Percentiles rank a stretch among this genome's conserved stretches.
Evolutionary conservation across 1,284 basidiomycete genomes (phyloP).

Genomic region (Butyriboletus appendiculatus): DNA sequence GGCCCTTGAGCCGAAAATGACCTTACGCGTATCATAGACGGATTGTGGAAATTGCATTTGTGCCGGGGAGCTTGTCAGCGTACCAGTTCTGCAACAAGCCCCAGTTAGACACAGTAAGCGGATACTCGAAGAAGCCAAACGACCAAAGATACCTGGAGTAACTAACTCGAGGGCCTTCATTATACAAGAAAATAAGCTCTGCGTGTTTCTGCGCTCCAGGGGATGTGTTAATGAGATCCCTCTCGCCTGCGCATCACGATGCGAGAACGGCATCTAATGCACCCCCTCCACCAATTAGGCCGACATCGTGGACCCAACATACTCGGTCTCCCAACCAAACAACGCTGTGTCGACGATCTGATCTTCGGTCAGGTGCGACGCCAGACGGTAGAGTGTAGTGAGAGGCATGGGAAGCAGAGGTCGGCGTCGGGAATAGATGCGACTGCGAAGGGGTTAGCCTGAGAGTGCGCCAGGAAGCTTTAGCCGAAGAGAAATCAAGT

Average conservation of each 20-base stretch:
- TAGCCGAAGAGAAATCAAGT: conserved; percentile 83
- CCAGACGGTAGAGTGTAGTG: conserved; percentile 72
- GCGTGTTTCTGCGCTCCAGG: conserved; percentile 69
- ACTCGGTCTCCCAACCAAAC: conserved; percentile 84
- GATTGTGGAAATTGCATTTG: conserved; percentile 60
- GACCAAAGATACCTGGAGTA: conserved; percentile 52
- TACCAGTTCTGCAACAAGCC: conserved; percentile 67
- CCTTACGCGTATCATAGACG: conserved; percentile 62
- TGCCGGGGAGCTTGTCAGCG: conserved; percentile 60
- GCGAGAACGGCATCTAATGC: too few relatives aligned
- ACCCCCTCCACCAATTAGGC: conserved; percentile 93
- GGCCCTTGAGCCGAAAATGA: background rate
- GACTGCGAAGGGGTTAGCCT: conserved; percentile 67
- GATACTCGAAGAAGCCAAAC: background rate
- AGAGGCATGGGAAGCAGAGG: conserved; percentile 67
- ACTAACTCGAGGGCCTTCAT: conserved; percentile 9
- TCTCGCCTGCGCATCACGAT: too few relatives aligned
- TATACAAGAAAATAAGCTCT: conserved; percentile 71
- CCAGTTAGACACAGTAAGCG: conserved; percentile 45
- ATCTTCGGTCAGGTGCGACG: conserved; percentile 71
- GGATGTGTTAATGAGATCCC: conserved; percentile 3
- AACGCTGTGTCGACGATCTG: conserved; percentile 96
- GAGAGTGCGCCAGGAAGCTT: conserved; percentile 76
- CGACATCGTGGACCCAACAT: conserved; percentile 89
- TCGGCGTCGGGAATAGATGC: conserved; percentile 62